Evolutionary conservation across 2,329 filamentous ascomycete genomes (phyloP).

Genomic region (Dactylellina haptotyla): DNA sequence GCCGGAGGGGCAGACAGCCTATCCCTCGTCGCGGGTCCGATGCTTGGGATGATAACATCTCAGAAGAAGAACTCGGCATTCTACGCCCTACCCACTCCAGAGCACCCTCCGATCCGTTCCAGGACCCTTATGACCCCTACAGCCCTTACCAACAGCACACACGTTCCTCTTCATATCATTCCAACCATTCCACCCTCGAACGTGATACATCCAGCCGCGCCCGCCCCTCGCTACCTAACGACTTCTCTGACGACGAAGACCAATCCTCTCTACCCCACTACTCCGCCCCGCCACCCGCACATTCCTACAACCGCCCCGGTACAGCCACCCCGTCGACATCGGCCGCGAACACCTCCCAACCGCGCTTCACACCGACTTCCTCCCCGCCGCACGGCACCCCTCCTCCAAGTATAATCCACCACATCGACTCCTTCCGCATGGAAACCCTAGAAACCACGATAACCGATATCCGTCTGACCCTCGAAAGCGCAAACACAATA

Average conservation of each 20-base stretch:
- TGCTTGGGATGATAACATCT: conserved; percentile 42
- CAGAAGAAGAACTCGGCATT: conserved; percentile 51
- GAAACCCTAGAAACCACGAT: conserved; percentile 52
- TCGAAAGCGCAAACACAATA: conserved; percentile 49
- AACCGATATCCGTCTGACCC: conserved; percentile 40
- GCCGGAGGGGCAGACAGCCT: conserved; percentile 18
- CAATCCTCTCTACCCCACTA: conserved; percentile 41
- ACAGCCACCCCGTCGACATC: conserved; percentile 40
- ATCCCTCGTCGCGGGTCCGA: conserved; percentile 41
- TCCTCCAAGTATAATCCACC: conserved; percentile 48
- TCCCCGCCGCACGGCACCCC: conserved; percentile 35
- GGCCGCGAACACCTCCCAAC: conserved; percentile 35
- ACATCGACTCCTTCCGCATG: conserved; percentile 52
- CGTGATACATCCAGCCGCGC: not conserved
- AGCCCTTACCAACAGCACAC: conserved; percentile 4
- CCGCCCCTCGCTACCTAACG: not conserved
- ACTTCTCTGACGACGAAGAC: conserved; percentile 46
- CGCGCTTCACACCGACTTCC: conserved; percentile 45
- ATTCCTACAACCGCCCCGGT: conserved; percentile 7
- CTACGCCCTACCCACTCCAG: conserved; percentile 40
- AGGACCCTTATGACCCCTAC: conserved; percentile 34
- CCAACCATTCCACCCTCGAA: conserved; percentile 21
- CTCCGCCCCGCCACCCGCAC: conserved; percentile 20
- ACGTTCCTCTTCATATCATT: conserved; percentile 31
- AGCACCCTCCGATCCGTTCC: conserved; percentile 39